phyloP scores from a whole-genome alignment of 106 monocot species.

The Amphibolis antarctica region DNA sequence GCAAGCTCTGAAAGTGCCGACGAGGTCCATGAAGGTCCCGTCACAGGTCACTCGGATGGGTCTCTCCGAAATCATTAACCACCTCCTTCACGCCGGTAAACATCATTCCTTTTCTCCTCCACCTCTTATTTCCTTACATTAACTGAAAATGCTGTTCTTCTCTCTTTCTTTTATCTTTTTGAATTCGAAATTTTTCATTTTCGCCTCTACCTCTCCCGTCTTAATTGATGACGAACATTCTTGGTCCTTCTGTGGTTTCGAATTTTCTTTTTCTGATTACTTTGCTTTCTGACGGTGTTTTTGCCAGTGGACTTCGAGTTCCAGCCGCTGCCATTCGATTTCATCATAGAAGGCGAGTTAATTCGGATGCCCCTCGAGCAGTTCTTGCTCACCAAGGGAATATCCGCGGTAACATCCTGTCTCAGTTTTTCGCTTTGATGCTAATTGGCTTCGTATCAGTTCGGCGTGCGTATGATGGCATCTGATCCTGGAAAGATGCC shows the following conservation, averaged over 20 bases:
- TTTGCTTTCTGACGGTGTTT: neutral
- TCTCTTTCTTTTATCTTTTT: too few species aligned
- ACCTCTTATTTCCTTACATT: neutral
- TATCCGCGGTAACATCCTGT: slow-evolving; percentile 42
- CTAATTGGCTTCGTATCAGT: neutral
- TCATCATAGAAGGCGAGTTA: slow-evolving; percentile 78
- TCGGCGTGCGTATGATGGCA: neutral
- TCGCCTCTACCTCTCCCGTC: too few species aligned
- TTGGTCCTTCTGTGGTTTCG: too few species aligned
- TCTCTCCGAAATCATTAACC: slow-evolving; percentile 89
- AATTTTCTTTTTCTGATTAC: neutral
- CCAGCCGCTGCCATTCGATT: slow-evolving; percentile 66
- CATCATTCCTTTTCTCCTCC: neutral
- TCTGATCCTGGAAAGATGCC: neutral
- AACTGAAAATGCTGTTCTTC: too few species aligned
- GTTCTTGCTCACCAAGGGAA: slow-evolving; percentile 72
- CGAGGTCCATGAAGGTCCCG: slow-evolving; percentile 54
- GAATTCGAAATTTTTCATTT: too few species aligned
- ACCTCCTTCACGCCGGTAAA: slow-evolving; percentile 43
- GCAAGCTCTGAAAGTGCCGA: slow-evolving; percentile 38
- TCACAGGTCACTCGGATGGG: slow-evolving; percentile 73
- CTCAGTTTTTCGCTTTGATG: neutral
- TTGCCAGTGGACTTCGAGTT: slow-evolving; percentile 36
- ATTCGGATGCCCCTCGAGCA: slow-evolving; percentile 66
- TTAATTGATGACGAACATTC: too few species aligned